Evolutionary conservation across 257 asterid genomes (phyloP), one percentile per base, ranked within the genome.

Genomic region (Echites panduratus): DNA sequence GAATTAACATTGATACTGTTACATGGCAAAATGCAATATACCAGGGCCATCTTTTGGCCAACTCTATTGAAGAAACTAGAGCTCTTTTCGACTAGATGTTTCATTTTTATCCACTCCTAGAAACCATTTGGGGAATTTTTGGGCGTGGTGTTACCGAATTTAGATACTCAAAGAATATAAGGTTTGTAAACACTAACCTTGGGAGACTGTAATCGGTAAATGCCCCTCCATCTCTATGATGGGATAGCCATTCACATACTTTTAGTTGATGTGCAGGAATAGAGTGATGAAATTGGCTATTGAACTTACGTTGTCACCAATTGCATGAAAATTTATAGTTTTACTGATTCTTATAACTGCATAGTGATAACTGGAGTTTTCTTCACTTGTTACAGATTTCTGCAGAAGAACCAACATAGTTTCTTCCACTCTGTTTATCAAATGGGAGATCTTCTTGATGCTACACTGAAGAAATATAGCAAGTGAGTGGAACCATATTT

Each of bases 381-480:
- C 38, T 32, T 68, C 43, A 4, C 41, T 40, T 44, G 29, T 27
- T 65, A 66, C 88, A 89, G 96, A 85, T 87, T 84, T 72, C 84
- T 89, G 66, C 86, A 85, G 82, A 85, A 76, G 83, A 79, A 85
- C 75, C 89, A 82, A 49, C 64, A 77, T 16, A 64, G 70, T 9
- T 84, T 84, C 73, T 87, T 85, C 65, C 74, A 70, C 9, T 61
- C 79, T 6, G 76, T 72, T 52, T 82, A 81, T 68, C 81, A 66
- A 57, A 79, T 70, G 48, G 32, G 66, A 17, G 85, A 81, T 68
- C 78, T 35, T 19, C 63, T 38, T n/a, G 52, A 57, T 58, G 53
- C 56, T 56, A 19, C 58, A n/a, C 50, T 27, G 38, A 66, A 62
- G 71, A 70, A 76, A 49, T 65, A 17, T 14, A 50, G 65, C 70